phyloP scores from a whole-genome alignment of 306 rosid species.

The Begonia masoniana region DNA sequence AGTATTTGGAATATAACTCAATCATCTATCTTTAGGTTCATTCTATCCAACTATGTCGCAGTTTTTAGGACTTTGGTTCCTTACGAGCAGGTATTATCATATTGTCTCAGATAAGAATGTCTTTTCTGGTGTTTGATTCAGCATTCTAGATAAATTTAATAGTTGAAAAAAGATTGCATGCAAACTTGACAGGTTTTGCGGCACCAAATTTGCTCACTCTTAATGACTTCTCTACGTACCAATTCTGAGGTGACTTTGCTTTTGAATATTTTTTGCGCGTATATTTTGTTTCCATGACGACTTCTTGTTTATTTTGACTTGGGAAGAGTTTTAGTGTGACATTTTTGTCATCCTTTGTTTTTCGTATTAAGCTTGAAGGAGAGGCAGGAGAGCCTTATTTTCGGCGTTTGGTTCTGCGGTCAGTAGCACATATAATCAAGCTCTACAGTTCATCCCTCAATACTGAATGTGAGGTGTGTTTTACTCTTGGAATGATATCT shows the following conservation, averaged over 20 bases:
- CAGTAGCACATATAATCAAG: slow-evolving; percentile 96
- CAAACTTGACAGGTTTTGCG: slow-evolving; percentile 54
- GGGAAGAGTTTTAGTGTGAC: slow-evolving; percentile 9
- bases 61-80: slow-evolving; percentile 69
- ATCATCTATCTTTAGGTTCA: slow-evolving; percentile 38
- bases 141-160: slow-evolving; percentile 8
- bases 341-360: slow-evolving; percentile 11
- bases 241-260: slow-evolving; percentile 62
- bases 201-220: slow-evolving; percentile 73
- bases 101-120: slow-evolving; percentile 9
- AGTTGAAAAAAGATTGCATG: slow-evolving; percentile 12
- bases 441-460: slow-evolving; percentile 88
- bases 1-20: slow-evolving; percentile 9
- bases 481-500: background rate
- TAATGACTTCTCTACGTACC: slow-evolving; percentile 92
- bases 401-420: slow-evolving; percentile 92
- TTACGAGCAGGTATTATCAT: slow-evolving; percentile 65
- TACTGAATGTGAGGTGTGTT: slow-evolving; percentile 91
- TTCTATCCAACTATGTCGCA: slow-evolving; percentile 82
- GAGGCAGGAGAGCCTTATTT: slow-evolving; percentile 92
- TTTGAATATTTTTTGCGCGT: slow-evolving; percentile 11
- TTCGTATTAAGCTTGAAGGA: slow-evolving; percentile 63
- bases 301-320: slow-evolving; percentile 11
- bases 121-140: slow-evolving; percentile 11
- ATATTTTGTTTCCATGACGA: slow-evolving; percentile 5